Conservation (phyloP, 495 filamentous ascomycete genomes). For the Sphaerosporella brunnea region DNA sequence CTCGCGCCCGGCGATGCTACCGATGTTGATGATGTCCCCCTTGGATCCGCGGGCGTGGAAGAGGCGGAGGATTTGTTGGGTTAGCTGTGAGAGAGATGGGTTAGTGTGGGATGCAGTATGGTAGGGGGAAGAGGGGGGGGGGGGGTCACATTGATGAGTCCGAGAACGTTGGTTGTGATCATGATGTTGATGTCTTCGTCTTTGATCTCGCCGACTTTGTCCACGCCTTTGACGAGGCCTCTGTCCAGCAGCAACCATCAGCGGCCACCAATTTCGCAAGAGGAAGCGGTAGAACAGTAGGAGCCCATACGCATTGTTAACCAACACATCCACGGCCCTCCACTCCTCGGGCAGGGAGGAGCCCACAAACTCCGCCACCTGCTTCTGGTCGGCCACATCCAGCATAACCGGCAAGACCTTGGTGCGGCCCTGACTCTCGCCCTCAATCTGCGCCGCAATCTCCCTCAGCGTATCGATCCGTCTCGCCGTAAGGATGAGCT, state of each 20-base stretch:
- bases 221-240: constrained; percentile 74
- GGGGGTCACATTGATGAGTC: constrained; percentile 50
- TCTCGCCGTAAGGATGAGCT: constrained; percentile 72
- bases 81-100: constrained; percentile 38
- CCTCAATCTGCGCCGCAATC: constrained; percentile 57
- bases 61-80: constrained; percentile 71
- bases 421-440: constrained; percentile 49
- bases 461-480: constrained; percentile 60
- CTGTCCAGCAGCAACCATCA: no score
- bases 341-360: constrained; percentile 55
- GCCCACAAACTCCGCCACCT: constrained; percentile 56
- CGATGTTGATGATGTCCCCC: constrained; percentile 95
- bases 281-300: no score
- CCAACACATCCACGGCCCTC: constrained; percentile 55
- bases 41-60: constrained; percentile 69
- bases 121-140: background rate
- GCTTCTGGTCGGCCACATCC: constrained; percentile 66
- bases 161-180: constrained; percentile 84
- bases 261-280: no score
- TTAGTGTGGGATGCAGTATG: background rate
- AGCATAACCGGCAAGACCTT: constrained; percentile 68
- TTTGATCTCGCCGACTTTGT: constrained; percentile 65
- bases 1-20: constrained; percentile 84
- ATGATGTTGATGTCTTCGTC: constrained; percentile 72
- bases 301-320: constrained; percentile 81